Evolutionary conservation across 352 stramenopile genomes (phyloP).

Genomic region (Phytophthora colocasiae): DNA sequence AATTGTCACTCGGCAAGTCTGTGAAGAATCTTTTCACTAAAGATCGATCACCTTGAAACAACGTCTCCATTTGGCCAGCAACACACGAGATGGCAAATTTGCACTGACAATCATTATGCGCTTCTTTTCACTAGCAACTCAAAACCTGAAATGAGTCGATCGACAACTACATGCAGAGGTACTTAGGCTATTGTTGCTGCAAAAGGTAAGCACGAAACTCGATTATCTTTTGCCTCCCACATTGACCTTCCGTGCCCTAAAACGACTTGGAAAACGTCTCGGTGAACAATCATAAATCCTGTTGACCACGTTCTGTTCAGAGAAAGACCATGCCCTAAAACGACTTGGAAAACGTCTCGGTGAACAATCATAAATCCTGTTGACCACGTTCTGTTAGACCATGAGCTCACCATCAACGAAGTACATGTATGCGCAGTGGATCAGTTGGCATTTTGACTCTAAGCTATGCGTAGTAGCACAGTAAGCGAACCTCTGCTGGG

Average conservation of each 20-base stretch:
- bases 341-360: background rate
- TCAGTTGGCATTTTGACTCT: background rate
- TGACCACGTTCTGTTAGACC: slow-evolving; percentile 12
- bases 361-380: slow-evolving; percentile 26
- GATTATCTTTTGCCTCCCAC: background rate
- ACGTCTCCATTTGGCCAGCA: too few species aligned
- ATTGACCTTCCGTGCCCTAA: too few species aligned
- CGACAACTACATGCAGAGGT: too few species aligned
- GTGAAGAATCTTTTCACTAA: background rate
- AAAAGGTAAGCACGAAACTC: slow-evolving; percentile 3
- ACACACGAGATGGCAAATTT: too few species aligned
- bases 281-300: slow-evolving; percentile 24
- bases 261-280: background rate
- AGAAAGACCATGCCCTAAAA: background rate
- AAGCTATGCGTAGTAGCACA: background rate
- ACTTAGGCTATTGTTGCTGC: too few species aligned
- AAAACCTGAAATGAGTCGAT: slow-evolving; percentile 7
- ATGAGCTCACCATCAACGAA: background rate
- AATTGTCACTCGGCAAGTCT: background rate
- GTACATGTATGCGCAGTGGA: too few species aligned
- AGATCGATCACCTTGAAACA: too few species aligned
- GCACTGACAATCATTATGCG: too few species aligned
- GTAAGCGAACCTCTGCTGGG: slow-evolving; percentile 5
- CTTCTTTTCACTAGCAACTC: too few species aligned
- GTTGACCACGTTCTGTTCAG: slow-evolving; percentile 19